Base-by-base conservation (phyloP, 1,284 basidiomycete genomes). In the Cutaneotrichosporon mucoides region DNA sequence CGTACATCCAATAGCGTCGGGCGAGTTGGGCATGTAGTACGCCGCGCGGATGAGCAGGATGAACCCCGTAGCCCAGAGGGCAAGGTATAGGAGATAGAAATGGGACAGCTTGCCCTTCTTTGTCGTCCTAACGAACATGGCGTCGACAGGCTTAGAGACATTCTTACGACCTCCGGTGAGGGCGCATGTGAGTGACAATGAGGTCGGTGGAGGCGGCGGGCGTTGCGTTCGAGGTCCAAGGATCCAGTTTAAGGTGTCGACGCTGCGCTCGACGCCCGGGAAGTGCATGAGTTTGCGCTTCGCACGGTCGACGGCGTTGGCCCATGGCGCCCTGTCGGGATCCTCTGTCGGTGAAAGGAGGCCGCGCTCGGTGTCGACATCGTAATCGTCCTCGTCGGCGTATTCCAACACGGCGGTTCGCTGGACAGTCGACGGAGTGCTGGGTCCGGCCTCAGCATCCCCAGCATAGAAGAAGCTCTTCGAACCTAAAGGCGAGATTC, bases 31-130 rank as follows among this genome's bases (percentile, higher is more conserved):
- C n/a, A 56, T 38, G 55, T 73, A 77, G 57, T 69, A 76, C 38
- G 72, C 69, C 53, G 71, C 69, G 50, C 72, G 60, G 16, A 74
- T 62, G 15, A 77, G 63, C 35, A 75, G 61, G 38, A 75, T 61
- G 51, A 68, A 67, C 11, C 61, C 67, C 40, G 60, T 63, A 4
- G 63, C 53, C 74, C 74, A 76, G 3, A 72, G 34, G 2, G 56
- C 40, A 5, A 75, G 55, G 37, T 66, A 71, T 1, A 68, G 69
- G 34, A 65, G 56, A 42, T 53, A 62, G 35, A 59, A 51, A 12
- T 57, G 45, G 3, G 41, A 44, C 10, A 61, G 55, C 6, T 47
- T 42, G 42, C 38, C 43, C 33, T 34, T 35, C 10, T 44, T 42
- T 1, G 53, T 13, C 11, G 54, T 15, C 24, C 56, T 53, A 6